Evolutionary conservation across 192 early-diverging fungal genomes (phyloP), one percentile per base, ranked within the genome.

Genomic region (Dissophora globulifera): DNA sequence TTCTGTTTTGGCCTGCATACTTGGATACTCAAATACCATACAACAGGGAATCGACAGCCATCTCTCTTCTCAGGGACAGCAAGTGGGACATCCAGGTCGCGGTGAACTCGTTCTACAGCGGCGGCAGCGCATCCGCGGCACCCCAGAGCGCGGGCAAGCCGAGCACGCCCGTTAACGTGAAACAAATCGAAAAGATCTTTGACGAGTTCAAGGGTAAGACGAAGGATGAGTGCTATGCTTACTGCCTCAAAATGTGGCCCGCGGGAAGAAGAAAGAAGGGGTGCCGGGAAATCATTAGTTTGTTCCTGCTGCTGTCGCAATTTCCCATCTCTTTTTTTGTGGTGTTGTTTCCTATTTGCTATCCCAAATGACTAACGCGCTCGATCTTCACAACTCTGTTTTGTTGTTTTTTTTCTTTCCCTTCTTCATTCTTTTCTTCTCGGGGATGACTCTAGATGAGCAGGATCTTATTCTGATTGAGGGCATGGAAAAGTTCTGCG

Each of bases 31-130:
- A n/a, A n/a, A n/a, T n/a, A n/a, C n/a, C n/a, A n/a, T n/a, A n/a
- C 23, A 41, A 45, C 74, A 92, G 90, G 58, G 89, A 91, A 38
- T 74, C 81, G 25, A 59, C 79, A 0, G 87, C 89, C 27, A 68
- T 82, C 12, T 63, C 74, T 32, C 62, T 78, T 61, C 84, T 92
- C 40, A 86, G 65, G 57, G 81, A 83, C 35, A 58, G 50, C 59
- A 87, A 85, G 43, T 93, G 92, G 92, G 85, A 92, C 59, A 47
- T 93, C 1, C 85, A 91, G 48, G 62, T 68, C 16, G 91, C 93
- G 9, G 81, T 92, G 19, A 86, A 92, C 63, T 68, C 69, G 22
- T 91, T 75, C 66, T 93, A 85, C 58, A 72, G 80, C 15, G 54
- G 82, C 32, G 54, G 72, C 15, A 62, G 53, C 43, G 40, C 58